Percentiles rank a stretch among this genome's conserved stretches.
These are phyloP conservation scores for Cladobotryum mycophilum DNA, from an alignment of 2,329 filamentous ascomycete genomes.

Conservation along the genomic window DNA sequence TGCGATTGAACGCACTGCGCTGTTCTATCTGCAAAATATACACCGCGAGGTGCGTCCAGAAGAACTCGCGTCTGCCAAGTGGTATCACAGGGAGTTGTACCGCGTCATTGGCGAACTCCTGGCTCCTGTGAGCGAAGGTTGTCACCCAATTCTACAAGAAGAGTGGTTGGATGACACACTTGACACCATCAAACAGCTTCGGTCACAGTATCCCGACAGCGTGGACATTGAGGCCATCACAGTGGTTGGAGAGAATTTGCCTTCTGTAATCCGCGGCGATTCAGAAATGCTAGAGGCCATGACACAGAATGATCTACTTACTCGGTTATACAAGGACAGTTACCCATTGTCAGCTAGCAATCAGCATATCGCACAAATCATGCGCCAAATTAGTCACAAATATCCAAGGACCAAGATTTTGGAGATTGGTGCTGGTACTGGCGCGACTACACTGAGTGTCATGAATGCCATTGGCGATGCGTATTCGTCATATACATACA, in stretches of 20 bases:
- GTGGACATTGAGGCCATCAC: slow-evolving; percentile 1
- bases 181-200: neutral
- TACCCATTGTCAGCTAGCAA: neutral
- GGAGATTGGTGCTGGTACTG: slow-evolving; percentile 37
- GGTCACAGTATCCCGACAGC: neutral
- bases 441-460: slow-evolving; percentile 32
- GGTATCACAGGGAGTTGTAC: neutral
- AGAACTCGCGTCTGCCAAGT: neutral
- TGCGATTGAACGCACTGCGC: neutral
- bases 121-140: neutral
- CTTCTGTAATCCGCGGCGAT: slow-evolving; percentile 26
- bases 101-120: neutral
- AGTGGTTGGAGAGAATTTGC: slow-evolving; percentile 25
- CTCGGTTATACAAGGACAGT: slow-evolving; percentile 1
- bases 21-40: neutral
- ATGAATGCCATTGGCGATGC: slow-evolving; percentile 23
- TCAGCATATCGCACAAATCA: neutral
- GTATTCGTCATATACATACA: slow-evolving; percentile 36
- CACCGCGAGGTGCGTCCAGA: neutral
- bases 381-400: slow-evolving; percentile 26
- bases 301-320: slow-evolving; percentile 26
- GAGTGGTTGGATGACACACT: slow-evolving; percentile 1
- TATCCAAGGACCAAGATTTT: slow-evolving; percentile 36
- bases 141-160: neutral
- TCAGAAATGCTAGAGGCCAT: slow-evolving; percentile 32